Percentiles rank a stretch among this genome's conserved stretches.
These are phyloP conservation scores for Annulohypoxylon bovei DNA, from an alignment of 495 filamentous ascomycete species.

Conservation along the genomic window DNA sequence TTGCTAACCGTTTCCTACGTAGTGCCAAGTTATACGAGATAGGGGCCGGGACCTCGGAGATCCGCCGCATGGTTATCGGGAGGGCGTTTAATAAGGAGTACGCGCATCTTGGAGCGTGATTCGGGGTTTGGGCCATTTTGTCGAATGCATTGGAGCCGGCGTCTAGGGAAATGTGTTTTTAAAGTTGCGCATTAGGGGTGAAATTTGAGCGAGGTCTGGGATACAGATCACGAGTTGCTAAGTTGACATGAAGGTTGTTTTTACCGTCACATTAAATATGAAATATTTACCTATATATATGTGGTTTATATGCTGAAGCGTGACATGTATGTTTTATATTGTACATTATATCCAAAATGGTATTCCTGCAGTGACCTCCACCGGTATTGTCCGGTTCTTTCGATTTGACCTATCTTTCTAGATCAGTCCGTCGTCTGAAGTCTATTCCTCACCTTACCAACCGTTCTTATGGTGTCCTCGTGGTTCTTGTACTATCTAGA, in stretches of 20 bases:
- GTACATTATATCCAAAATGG: not conserved
- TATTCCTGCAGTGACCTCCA: not conserved
- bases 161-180: conserved; percentile 5
- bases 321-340: not conserved
- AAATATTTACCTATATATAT: too few species aligned
- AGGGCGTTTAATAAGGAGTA: conserved; percentile 94
- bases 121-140: not conserved
- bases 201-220: not conserved
- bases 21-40: conserved; percentile 88
- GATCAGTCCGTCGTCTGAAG: too few species aligned
- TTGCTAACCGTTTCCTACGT: conserved; percentile 18
- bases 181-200: not conserved
- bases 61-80: conserved; percentile 93
- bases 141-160: conserved; percentile 32
- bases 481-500: too few species aligned
- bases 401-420: not conserved
- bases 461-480: too few species aligned
- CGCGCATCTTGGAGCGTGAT: conserved; percentile 54
- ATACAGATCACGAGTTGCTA: not conserved
- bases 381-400: not conserved
- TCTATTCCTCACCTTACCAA: too few species aligned
- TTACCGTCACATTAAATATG: not conserved
- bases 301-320: not conserved
- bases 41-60: conserved; percentile 94
- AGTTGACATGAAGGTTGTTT: not conserved